Percentiles rank a stretch among this genome's conserved stretches.
phyloP scores from a whole-genome alignment of 2,329 filamentous ascomycete species.

The Aureobasidium pullulans region DNA sequence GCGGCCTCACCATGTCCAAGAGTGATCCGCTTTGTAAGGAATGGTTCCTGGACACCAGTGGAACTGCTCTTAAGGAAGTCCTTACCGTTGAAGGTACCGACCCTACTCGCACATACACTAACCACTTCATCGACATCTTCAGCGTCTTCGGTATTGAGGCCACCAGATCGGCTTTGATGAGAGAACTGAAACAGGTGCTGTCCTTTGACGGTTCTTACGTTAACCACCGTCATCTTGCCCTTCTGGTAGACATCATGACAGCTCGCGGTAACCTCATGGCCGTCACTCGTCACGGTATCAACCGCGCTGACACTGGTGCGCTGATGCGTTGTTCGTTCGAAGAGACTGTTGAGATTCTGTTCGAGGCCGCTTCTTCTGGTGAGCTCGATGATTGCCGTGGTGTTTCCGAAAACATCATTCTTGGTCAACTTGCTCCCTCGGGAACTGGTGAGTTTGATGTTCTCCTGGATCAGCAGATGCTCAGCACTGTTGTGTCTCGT shows the following conservation, averaged over 20 bases:
- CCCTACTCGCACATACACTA: constrained; percentile 77
- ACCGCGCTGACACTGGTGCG: constrained; percentile 93
- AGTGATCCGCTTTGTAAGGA: constrained; percentile 71
- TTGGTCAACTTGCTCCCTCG: constrained; percentile 93
- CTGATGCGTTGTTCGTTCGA: constrained; percentile 99
- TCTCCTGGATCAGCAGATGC: constrained; percentile 87
- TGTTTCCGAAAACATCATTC: constrained; percentile 97
- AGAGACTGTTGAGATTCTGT: constrained; percentile 95
- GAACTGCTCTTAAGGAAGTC: constrained; percentile 77
- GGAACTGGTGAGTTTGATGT: constrained; percentile 95
- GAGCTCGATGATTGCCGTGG: constrained; percentile 96
- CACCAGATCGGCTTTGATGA: constrained; percentile 75
- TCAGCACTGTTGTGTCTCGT: constrained; percentile 87
- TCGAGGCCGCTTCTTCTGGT: constrained; percentile 89
- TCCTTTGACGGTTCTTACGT: constrained; percentile 99
- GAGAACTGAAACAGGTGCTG: constrained; percentile 84
- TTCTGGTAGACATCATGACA: constrained; percentile 97
- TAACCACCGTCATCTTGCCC: constrained; percentile 93
- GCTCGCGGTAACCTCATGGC: constrained; percentile 90
- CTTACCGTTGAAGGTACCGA: constrained; percentile 85
- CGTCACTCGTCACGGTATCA: constrained; percentile 97
- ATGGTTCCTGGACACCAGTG: constrained; percentile 93
- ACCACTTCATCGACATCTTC: constrained; percentile 91
- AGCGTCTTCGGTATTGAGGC: constrained; percentile 96
- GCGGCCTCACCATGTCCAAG: constrained; percentile 66